These are phyloP conservation scores for Cylindrotheca closterium DNA, from an alignment of 108 stramenopile species.

Conservation along the genomic window DNA sequence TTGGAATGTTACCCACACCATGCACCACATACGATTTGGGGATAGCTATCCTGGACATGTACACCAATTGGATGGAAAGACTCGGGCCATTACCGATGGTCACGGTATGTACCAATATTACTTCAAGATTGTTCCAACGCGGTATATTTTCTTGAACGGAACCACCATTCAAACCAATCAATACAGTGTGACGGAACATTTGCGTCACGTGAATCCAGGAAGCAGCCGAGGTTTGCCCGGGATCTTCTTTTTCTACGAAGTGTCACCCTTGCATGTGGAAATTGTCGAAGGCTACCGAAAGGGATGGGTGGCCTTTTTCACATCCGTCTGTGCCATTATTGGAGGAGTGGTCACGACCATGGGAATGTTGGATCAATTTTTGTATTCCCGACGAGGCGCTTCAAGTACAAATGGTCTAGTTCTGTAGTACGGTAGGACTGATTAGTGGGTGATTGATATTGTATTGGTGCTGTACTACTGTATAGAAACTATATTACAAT, in stretches of 20 bases:
- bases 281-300: conserved; percentile 83
- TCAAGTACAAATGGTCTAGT: not conserved
- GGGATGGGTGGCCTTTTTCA: conserved; percentile 85
- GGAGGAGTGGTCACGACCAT: conserved; percentile 87
- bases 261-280: conserved; percentile 89
- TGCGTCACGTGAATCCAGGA: conserved; percentile 91
- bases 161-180: conserved; percentile 86
- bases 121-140: conserved; percentile 95
- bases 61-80: conserved; percentile 80
- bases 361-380: conserved; percentile 73
- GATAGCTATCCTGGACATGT: conserved; percentile 54
- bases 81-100: conserved; percentile 61
- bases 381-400: conserved; percentile 37
- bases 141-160: conserved; percentile 76
- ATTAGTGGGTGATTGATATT: not conserved
- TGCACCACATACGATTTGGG: conserved; percentile 91
- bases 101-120: conserved; percentile 96
- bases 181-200: conserved; percentile 96
- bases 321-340: conserved; percentile 84
- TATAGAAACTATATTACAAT: not conserved
- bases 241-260: conserved; percentile 97
- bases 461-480: not conserved
- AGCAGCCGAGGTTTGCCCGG: conserved; percentile 88
- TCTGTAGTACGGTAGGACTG: not conserved
- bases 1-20: conserved; percentile 90